A percentile compares a stretch with the other conserved stretches of the same genome.
Conservation (phyloP, 2,329 filamentous ascomycete genomes). For the Penicillium sp. region DNA sequence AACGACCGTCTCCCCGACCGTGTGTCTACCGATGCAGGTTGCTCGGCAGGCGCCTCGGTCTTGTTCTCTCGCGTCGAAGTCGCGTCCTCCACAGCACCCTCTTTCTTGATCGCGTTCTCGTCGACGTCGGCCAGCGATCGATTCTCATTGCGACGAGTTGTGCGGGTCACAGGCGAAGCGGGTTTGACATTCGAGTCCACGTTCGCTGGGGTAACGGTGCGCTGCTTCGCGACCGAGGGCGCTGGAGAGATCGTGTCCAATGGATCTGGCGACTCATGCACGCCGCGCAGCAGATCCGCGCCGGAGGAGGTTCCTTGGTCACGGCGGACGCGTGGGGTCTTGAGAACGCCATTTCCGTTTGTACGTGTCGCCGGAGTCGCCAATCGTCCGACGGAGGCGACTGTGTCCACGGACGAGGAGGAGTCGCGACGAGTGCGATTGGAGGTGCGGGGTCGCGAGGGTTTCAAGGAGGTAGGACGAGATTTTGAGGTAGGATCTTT, state of each 20-base stretch:
- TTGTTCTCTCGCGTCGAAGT: conserved; percentile 9
- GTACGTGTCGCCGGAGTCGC: conserved; percentile 10
- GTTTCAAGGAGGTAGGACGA: conserved; percentile 14
- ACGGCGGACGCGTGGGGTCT: conserved; percentile 10
- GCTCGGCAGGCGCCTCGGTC: conserved; percentile 9
- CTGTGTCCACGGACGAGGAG: conserved; percentile 17
- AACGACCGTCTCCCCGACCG: conserved; percentile 67
- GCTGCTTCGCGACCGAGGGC: conserved; percentile 10
- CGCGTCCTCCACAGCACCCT: neutral
- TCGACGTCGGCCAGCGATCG: neutral
- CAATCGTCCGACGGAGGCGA: conserved; percentile 15
- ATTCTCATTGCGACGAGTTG: conserved; percentile 15
- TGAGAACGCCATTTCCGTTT: conserved; percentile 16
- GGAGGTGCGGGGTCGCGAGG: conserved; percentile 19
- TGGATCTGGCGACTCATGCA: conserved; percentile 27
- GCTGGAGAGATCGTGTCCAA: conserved; percentile 28
- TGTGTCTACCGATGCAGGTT: conserved; percentile 6
- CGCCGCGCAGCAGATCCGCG: conserved; percentile 10
- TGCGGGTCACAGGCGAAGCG: conserved; percentile 18
- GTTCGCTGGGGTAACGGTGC: conserved; percentile 2
- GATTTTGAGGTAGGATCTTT: conserved; percentile 11
- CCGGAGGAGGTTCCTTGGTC: conserved; percentile 15
- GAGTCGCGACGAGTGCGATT: conserved; percentile 18
- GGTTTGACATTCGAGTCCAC: conserved; percentile 12
- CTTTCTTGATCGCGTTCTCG: neutral